A percentile compares a stretch with the other conserved stretches of the same genome.
Conservation (phyloP, 768 basidiomycete species). For the Termitomyces sp. region DNA sequence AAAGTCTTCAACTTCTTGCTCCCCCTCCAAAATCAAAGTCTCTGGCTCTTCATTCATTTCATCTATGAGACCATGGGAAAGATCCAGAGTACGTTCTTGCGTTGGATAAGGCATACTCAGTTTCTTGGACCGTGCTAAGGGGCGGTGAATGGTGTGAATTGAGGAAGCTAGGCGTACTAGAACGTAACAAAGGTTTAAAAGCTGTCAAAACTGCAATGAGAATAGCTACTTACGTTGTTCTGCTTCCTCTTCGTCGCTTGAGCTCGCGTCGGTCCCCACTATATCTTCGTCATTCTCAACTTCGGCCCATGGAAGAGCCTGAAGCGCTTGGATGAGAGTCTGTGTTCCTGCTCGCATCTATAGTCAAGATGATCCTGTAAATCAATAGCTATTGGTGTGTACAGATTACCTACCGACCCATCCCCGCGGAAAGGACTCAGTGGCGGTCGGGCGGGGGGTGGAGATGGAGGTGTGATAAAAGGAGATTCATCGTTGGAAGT, state of each 20-base stretch:
- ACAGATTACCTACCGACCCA: slow-evolving; percentile 54
- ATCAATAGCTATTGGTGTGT: slow-evolving; percentile 6
- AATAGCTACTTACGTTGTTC: slow-evolving; percentile 21
- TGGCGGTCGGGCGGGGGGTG: slow-evolving; percentile 43
- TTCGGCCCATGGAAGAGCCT: slow-evolving; percentile 77
- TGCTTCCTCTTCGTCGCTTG: slow-evolving; percentile 67
- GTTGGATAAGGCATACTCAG: slow-evolving; percentile 20
- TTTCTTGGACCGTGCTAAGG: slow-evolving; percentile 63
- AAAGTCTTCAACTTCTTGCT: slow-evolving; percentile 47
- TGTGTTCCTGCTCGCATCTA: slow-evolving; percentile 88
- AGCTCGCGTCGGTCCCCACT: slow-evolving; percentile 33
- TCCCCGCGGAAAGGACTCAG: slow-evolving; percentile 57
- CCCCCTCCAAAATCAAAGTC: slow-evolving; percentile 40
- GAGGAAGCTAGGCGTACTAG: slow-evolving; percentile 66
- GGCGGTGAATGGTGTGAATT: slow-evolving; percentile 84
- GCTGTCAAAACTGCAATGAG: background rate
- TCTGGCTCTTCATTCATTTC: slow-evolving; percentile 33
- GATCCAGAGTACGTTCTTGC: slow-evolving; percentile 13
- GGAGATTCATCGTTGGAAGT: slow-evolving; percentile 34
- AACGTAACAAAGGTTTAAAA: slow-evolving; percentile 15
- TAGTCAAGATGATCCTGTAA: background rate
- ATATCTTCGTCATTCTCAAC: slow-evolving; percentile 67
- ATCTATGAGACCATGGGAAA: slow-evolving; percentile 20
- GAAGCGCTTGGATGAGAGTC: slow-evolving; percentile 83
- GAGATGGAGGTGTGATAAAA: slow-evolving; percentile 73